phyloP scores from a whole-genome alignment of 768 basidiomycete genomes.

The Collybiopsis luxurians region DNA sequence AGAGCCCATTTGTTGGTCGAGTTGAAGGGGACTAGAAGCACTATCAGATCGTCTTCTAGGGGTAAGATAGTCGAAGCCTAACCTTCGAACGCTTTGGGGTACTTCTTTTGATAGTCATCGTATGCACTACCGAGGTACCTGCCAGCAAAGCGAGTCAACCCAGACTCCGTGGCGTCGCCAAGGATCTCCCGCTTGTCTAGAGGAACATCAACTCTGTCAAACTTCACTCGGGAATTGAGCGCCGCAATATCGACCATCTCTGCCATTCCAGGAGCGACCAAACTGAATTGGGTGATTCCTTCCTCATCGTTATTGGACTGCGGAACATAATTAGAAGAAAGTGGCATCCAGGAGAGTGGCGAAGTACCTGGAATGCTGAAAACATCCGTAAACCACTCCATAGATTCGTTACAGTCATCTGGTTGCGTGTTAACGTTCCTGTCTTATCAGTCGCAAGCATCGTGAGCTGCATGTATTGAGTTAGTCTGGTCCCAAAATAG shows the following conservation, averaged over 20 bases:
- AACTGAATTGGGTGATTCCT: constrained; percentile 46
- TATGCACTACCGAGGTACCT: constrained; percentile 49
- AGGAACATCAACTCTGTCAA: constrained; percentile 60
- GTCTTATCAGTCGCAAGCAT: constrained; percentile 72
- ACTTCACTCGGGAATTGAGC: constrained; percentile 69
- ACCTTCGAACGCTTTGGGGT: constrained; percentile 64
- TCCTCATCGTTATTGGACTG: constrained; percentile 67
- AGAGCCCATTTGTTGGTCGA: constrained; percentile 74
- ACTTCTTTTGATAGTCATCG: constrained; percentile 46
- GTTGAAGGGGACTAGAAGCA: constrained; percentile 56
- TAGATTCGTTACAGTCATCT: constrained; percentile 71
- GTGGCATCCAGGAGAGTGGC: neutral
- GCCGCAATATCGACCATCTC: constrained; percentile 65
- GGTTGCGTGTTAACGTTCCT: constrained; percentile 67
- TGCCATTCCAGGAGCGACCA: constrained; percentile 55
- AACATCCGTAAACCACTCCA: constrained; percentile 66
- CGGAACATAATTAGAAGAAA: neutral
- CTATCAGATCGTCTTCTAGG: neutral
- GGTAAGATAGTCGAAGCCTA: neutral
- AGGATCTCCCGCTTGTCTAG: constrained; percentile 61
- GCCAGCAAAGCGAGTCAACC: constrained; percentile 64
- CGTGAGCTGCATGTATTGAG: constrained; percentile 39
- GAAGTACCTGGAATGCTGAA: constrained; percentile 55
- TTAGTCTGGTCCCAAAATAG: neutral
- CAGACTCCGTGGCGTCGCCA: constrained; percentile 77